Percentiles rank a stretch among this genome's conserved stretches.
phyloP scores from a whole-genome alignment of 176 grass and related monocot species.

The Puya raimondii region DNA sequence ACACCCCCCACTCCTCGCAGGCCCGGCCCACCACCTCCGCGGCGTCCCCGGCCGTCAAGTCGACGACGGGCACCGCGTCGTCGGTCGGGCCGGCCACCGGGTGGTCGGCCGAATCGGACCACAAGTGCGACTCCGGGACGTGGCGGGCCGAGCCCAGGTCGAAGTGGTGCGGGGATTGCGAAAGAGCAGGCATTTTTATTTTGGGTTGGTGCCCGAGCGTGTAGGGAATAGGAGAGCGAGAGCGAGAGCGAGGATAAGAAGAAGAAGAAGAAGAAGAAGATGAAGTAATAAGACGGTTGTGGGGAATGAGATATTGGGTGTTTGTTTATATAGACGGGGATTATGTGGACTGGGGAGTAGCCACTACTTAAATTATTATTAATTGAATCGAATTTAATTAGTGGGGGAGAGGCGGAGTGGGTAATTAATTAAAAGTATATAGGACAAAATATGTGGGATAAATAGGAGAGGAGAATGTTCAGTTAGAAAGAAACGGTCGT shows the following conservation, averaged over 20 bases:
- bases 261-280: no score
- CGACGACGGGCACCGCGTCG: conserved; percentile 60
- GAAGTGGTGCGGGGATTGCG: conserved; percentile 13
- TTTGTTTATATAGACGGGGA: background rate
- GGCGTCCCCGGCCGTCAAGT: conserved; percentile 28
- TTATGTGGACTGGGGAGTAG: background rate
- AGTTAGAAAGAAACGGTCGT: background rate
- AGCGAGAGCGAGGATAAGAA: no score
- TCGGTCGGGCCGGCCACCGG: conserved; percentile 28
- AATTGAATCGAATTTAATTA: background rate
- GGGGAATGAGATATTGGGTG: background rate
- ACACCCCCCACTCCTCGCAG: conserved; percentile 76
- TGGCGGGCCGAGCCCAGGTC: conserved; percentile 31
- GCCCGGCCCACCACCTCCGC: conserved; percentile 24
- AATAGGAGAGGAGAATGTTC: conserved; percentile 4
- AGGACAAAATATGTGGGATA: background rate
- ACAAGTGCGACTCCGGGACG: conserved; percentile 84
- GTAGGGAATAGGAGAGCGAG: no score
- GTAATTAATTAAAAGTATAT: background rate
- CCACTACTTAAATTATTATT: background rate
- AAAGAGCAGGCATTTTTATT: no score
- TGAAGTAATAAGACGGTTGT: background rate
- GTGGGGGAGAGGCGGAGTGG: background rate
- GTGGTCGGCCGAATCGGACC: conserved; percentile 59
- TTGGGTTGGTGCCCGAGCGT: conserved; percentile 12